Base-by-base conservation (phyloP, 257 asterid species). In the Ilex asprella region DNA sequence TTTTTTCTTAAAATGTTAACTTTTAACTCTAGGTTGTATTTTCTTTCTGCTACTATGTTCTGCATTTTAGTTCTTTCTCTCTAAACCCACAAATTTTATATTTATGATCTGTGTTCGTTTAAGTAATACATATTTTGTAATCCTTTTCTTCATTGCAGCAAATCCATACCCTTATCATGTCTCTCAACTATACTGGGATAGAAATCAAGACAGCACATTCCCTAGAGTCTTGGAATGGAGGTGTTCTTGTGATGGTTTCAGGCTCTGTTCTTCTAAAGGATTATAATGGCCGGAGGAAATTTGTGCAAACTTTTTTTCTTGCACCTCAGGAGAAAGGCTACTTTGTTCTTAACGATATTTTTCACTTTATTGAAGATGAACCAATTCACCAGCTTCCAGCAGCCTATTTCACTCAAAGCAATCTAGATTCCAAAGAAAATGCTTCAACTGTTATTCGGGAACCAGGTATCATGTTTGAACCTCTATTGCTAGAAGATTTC, bases 281-380 rank as follows among this genome's bases (percentile, higher is more conserved):
- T 70, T 83, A 73, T 81, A 78, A 49, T 58, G 85, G 82, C 63
- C 82, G 82, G 80, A 85, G 88, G 82, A 82, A 89, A 70, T 93
- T 93, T 56, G 87, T 84, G 66, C 96, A 93, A 62, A 89, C 94
- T 30, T 89, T 93, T 72, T 93, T 89, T 58, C 96, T 93, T 67
- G 99, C 97, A 50, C 99, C 99, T 62, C 99, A 93, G 76, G 95
- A 87, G 65, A 85, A 85, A 52, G 99, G 99, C 53, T 87, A 74
- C 78, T 93, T 85, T 50, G 82, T 93, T 67, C 85, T 89, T 78
- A 93, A 84, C 71, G 96, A 93, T 73, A 85, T 93, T 55, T 93
- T 93, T 70, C 91, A 85, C 75, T 89, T 77, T 76, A 83, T 84
- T 63, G 95, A 85, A 10, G 97, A 89, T 30, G 97, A 85, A 59